Evolutionary conservation across 805 yeast species (phyloP).

Genomic region (Candida manassasensis): DNA sequence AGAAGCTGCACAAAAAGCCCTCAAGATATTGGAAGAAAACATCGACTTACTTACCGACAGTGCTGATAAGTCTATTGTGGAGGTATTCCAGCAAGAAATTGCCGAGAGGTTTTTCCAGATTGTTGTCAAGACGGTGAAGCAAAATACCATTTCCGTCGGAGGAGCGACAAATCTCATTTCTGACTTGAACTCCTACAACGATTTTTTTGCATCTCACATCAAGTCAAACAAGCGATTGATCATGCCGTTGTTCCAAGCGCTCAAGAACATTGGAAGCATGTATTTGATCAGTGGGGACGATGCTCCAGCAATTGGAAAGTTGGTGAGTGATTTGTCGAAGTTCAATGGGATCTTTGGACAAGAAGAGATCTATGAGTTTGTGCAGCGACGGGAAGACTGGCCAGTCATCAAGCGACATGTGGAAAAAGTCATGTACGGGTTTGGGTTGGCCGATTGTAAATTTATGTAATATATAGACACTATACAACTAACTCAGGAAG

Average conservation of each 20-base stretch:
- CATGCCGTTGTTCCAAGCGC: constrained; percentile 69
- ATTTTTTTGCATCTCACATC: constrained; percentile 50
- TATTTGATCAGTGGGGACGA: constrained; percentile 68
- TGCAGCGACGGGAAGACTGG: constrained; percentile 89
- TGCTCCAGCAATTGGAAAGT: constrained; percentile 77
- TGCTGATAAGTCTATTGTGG: constrained; percentile 83
- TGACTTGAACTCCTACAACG: constrained; percentile 76
- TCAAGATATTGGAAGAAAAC: constrained; percentile 63
- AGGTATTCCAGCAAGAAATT: constrained; percentile 90
- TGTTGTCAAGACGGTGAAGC: constrained; percentile 73
- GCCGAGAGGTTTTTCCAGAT: constrained; percentile 80
- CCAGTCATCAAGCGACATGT: constrained; percentile 66
- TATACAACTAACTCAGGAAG: too few relatives aligned
- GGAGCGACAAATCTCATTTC: constrained; percentile 83
- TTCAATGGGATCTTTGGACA: constrained; percentile 88
- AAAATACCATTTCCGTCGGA: constrained; percentile 60
- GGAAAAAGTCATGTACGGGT: constrained; percentile 92
- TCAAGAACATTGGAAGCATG: constrained; percentile 81
- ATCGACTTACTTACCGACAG: constrained; percentile 70
- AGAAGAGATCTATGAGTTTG: constrained; percentile 92
- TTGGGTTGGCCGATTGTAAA: constrained; percentile 73
- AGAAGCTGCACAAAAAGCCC: constrained; percentile 58
- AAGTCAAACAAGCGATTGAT: constrained; percentile 61
- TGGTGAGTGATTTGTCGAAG: constrained; percentile 76
- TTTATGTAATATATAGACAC: too few relatives aligned